These are phyloP conservation scores for Sergeia podlipaevii DNA, from an alignment of 208 protist species.

Conservation along the genomic window DNA sequence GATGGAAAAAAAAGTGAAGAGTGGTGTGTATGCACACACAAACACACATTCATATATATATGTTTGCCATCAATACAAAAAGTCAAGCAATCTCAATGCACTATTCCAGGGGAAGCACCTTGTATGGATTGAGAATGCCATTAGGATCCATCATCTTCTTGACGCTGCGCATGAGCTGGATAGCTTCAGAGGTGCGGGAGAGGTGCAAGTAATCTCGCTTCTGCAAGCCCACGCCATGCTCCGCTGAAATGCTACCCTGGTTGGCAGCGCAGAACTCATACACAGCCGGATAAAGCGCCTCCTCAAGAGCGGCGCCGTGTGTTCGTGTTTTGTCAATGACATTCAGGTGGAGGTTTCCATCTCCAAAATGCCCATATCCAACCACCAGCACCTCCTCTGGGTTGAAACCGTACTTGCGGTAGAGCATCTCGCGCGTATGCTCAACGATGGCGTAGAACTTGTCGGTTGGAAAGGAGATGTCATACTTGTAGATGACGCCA, in stretches of 20 bases:
- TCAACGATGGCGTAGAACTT: conserved; percentile 82
- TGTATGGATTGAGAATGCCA: conserved; percentile 96
- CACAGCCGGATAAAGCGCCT: conserved; percentile 56
- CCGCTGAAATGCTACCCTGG: conserved; percentile 89
- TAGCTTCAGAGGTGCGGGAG: conserved; percentile 60
- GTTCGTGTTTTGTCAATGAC: conserved; percentile 65
- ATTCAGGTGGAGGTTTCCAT: conserved; percentile 97
- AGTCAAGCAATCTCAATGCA: background rate
- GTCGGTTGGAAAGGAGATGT: conserved; percentile 75
- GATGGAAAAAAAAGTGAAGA: no score
- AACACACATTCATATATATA: background rate
- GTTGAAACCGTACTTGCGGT: conserved; percentile 42
- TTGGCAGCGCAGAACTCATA: conserved; percentile 69
- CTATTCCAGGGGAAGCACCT: conserved; percentile 61
- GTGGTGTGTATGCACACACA: no score
- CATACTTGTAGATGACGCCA: conserved; percentile 75
- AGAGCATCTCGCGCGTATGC: conserved; percentile 59
- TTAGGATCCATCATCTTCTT: conserved; percentile 94
- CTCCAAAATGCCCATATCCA: conserved; percentile 96
- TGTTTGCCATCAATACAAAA: background rate
- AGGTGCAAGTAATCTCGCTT: conserved; percentile 84
- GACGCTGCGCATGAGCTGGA: conserved; percentile 87
- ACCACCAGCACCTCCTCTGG: conserved; percentile 64
- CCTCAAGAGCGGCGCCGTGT: conserved; percentile 40
- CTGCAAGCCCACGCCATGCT: conserved; percentile 94